Evolutionary conservation across 83 land plant genomes (phyloP).

Genomic region (Isoetes engelmannii): DNA sequence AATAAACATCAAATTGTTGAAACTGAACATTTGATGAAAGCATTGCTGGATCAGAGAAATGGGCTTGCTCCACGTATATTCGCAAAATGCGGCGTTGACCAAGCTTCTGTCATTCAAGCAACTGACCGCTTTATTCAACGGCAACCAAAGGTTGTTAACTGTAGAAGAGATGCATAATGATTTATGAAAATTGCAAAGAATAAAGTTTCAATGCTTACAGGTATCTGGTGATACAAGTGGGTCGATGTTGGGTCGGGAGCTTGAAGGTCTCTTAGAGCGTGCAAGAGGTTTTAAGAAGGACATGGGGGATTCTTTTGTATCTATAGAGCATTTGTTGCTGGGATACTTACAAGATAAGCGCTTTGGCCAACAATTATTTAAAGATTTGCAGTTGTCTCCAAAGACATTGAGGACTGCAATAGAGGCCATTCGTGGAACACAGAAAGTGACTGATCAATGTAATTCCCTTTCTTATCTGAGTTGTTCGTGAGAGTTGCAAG

Average conservation of each 20-base stretch:
- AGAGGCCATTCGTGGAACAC: conserved; percentile 71
- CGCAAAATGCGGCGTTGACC: conserved; percentile 81
- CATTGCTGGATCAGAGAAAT: conserved; percentile 85
- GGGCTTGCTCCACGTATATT: conserved; percentile 92
- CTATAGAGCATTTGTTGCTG: conserved; percentile 91
- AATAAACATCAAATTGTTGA: conserved; percentile 95
- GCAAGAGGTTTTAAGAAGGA: conserved; percentile 80
- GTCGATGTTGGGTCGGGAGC: conserved; percentile 86
- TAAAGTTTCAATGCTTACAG: conserved; percentile 22
- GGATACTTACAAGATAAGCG: conserved; percentile 69
- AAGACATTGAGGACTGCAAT: conserved; percentile 57
- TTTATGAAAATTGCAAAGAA: not conserved
- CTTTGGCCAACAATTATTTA: conserved; percentile 87
- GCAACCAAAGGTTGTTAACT: conserved; percentile 70
- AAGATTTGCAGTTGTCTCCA: conserved; percentile 66
- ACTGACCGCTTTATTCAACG: conserved; percentile 85
- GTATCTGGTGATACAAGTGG: conserved; percentile 83
- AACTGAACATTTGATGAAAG: conserved; percentile 96
- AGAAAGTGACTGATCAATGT: conserved; percentile 96
- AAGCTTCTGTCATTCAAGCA: conserved; percentile 74
- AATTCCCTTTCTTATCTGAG: not conserved
- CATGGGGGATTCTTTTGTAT: conserved; percentile 81
- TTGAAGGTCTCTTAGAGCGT: conserved; percentile 67
- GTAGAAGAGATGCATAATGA: not conserved
- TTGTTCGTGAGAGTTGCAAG: not conserved